Evolutionary conservation across 495 filamentous ascomycete genomes (phyloP).

Genomic region (Aspergillus homomorphus): DNA sequence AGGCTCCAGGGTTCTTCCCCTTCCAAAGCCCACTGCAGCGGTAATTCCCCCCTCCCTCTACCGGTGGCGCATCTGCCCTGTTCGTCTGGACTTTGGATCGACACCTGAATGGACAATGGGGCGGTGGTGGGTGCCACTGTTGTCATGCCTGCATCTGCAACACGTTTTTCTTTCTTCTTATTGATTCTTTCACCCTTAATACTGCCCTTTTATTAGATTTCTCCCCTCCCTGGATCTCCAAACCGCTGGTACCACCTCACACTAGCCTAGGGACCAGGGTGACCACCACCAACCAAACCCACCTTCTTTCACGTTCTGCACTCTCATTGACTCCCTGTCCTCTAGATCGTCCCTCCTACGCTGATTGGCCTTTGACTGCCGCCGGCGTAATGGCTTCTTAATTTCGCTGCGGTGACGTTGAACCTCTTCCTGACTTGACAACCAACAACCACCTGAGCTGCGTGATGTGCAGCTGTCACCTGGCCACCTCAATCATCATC

Average conservation of each 20-base stretch:
- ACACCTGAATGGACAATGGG: conserved; percentile 17
- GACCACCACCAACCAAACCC: neutral
- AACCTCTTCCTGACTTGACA: neutral
- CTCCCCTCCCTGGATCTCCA: neutral
- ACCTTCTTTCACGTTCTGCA: conserved; percentile 6
- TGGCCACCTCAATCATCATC: neutral
- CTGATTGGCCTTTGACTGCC: neutral
- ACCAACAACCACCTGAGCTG: neutral
- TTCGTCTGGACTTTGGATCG: conserved; percentile 13
- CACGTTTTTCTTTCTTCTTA: conserved; percentile 11
- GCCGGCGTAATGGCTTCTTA: neutral
- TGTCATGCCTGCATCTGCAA: conserved; percentile 25
- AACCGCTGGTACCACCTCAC: neutral
- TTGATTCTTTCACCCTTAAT: conserved; percentile 9
- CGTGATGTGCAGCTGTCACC: neutral
- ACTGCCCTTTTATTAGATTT: conserved; percentile 12
- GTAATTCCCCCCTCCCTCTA: conserved; percentile 13
- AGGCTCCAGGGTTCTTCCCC: too few species aligned
- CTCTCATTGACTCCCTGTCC: neutral
- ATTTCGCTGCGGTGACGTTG: neutral
- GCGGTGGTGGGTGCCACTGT: conserved; percentile 15
- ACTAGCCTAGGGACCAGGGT: neutral
- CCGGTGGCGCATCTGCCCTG: conserved; percentile 9
- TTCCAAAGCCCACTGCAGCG: conserved; percentile 7
- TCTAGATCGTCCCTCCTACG: neutral